A percentile compares a stretch with the other conserved stretches of the same genome.
These are phyloP conservation scores for Hanseniaspora singularis DNA, from an alignment of 805 yeast species.

Conservation along the genomic window DNA sequence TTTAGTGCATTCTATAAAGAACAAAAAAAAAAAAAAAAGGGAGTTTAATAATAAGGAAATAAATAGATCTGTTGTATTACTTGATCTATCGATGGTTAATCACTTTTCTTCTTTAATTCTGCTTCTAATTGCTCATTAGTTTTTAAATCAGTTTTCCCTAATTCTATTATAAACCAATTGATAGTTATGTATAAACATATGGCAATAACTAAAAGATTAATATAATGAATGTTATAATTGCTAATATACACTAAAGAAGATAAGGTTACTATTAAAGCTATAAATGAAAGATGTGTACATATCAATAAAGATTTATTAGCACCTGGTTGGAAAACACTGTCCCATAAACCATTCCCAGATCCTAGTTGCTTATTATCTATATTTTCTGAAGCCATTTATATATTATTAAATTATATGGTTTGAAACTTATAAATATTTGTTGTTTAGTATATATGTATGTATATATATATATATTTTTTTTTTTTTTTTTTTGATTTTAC, in stretches of 20 bases:
- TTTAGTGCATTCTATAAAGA: no score
- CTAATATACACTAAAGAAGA: slow-evolving; percentile 47
- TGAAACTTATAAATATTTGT: no score
- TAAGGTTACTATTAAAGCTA: slow-evolving; percentile 47
- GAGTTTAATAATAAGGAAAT: no score
- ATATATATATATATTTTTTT: no score
- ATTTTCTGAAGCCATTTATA: no score
- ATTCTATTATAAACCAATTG: slow-evolving; percentile 77
- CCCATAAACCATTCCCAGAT: slow-evolving; percentile 44
- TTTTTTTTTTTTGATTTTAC: no score
- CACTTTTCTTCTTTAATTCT: no score
- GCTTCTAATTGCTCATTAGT: slow-evolving; percentile 27
- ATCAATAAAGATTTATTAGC: slow-evolving; percentile 76
- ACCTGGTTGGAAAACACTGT: slow-evolving; percentile 85
- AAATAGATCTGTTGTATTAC: no score
- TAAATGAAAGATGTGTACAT: slow-evolving; percentile 81
- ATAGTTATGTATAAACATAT: slow-evolving; percentile 62
- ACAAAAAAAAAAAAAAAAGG: not conserved
- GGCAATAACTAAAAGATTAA: slow-evolving; percentile 45
- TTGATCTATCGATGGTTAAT: no score
- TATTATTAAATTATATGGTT: no score
- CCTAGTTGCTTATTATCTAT: not conserved
- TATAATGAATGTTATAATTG: slow-evolving; percentile 47
- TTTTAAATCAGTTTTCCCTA: slow-evolving; percentile 33
- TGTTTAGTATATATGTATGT: no score